A percentile compares a stretch with the other conserved stretches of the same genome.
Evolutionary conservation across 169 alveolate genomes (phyloP).

Genomic region (Plasmodium coatneyi): DNA sequence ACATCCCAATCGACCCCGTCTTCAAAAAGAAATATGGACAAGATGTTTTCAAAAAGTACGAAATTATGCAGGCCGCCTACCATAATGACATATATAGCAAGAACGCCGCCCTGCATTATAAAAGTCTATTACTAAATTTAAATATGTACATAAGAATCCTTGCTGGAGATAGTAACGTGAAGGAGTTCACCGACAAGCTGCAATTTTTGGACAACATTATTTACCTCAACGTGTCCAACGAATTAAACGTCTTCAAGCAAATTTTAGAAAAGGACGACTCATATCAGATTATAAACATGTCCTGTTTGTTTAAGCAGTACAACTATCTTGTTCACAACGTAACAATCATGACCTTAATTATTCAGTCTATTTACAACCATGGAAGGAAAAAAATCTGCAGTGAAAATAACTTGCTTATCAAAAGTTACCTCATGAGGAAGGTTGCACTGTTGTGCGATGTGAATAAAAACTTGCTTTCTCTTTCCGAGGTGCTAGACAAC

Average conservation of each 20-base stretch:
- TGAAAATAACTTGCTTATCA: constrained; percentile 19
- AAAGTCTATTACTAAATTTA: constrained; percentile 22
- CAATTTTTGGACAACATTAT: constrained; percentile 22
- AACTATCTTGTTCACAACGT: constrained; percentile 62
- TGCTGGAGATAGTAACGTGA: background rate
- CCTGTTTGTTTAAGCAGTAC: constrained; percentile 52
- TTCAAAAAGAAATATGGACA: background rate
- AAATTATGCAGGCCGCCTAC: constrained; percentile 59
- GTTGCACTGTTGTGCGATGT: constrained; percentile 3
- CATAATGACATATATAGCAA: constrained; percentile 48
- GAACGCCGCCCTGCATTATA: constrained; percentile 15
- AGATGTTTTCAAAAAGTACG: background rate
- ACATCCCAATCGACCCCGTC: background rate
- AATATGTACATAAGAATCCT: constrained; percentile 58
- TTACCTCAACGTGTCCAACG: constrained; percentile 2
- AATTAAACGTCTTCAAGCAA: constrained; percentile 31
- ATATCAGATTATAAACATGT: constrained; percentile 53
- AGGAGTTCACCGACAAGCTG: constrained; percentile 22
- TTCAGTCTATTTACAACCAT: constrained; percentile 42
- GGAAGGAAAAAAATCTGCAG: constrained; percentile 7
- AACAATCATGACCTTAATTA: constrained; percentile 46
- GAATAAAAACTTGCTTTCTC: constrained; percentile 24
- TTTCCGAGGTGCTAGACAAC: constrained; percentile 26
- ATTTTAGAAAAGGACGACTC: constrained; percentile 29
- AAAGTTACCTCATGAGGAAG: constrained; percentile 12